Percentiles rank a stretch among this genome's conserved stretches.
Evolutionary conservation across 208 protist species (phyloP).

Genomic region (Acanthamoeba divionensis): DNA sequence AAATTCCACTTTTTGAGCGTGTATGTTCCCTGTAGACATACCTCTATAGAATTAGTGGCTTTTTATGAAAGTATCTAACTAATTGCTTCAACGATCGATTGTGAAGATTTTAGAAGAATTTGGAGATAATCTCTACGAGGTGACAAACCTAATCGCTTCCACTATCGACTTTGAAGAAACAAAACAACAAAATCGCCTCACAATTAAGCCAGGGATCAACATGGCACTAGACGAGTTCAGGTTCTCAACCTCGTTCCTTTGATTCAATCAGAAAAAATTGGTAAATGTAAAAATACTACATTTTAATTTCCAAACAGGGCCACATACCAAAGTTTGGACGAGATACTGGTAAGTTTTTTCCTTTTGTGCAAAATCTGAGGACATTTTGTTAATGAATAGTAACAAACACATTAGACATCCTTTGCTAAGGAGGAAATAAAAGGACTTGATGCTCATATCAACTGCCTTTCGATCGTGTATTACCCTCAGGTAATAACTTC

Average conservation of each 20-base stretch:
- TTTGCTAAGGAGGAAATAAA: slow-evolving; percentile 16
- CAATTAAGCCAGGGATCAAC: background rate
- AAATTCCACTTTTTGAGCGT: background rate
- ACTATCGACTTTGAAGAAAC: slow-evolving; percentile 1
- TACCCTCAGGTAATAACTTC: slow-evolving; percentile 8
- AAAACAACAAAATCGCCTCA: background rate
- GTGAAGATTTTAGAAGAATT: background rate
- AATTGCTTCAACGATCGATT: background rate
- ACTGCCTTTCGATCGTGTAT: background rate
- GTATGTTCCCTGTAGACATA: background rate
- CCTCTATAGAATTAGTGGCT: too few species aligned
- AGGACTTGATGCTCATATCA: background rate
- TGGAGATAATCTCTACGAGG: background rate
- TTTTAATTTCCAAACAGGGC: too few species aligned
- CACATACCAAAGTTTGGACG: too few species aligned
- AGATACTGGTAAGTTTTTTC: too few species aligned
- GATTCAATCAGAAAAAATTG: too few species aligned
- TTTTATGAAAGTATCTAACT: too few species aligned
- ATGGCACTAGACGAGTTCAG: background rate
- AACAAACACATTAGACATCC: background rate
- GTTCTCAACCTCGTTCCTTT: background rate
- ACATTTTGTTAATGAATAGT: background rate
- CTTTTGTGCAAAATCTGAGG: background rate
- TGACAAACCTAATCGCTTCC: background rate
- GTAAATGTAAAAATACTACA: too few species aligned